A percentile compares a stretch with the other conserved stretches of the same genome.
Evolutionary conservation across 768 basidiomycete species (phyloP).

Genomic region (Leccinum olivaceopallidum): DNA sequence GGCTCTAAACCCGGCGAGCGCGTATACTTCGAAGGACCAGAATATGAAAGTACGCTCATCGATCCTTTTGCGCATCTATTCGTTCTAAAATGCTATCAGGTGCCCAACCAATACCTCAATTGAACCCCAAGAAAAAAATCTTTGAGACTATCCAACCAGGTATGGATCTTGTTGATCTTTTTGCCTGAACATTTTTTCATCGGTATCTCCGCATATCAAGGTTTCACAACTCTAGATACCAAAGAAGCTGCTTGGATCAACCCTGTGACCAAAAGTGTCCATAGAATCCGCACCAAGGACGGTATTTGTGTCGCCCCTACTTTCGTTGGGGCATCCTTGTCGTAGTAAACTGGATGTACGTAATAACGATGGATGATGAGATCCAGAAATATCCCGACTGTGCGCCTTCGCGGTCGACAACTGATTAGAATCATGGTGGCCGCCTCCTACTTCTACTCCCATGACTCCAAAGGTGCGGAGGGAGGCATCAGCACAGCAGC

Average conservation of each 20-base stretch:
- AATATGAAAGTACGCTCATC: constrained; percentile 68
- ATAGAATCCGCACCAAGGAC: constrained; percentile 83
- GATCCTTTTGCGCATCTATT: neutral
- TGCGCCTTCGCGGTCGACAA: too few species aligned
- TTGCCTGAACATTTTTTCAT: constrained; percentile 5
- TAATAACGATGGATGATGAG: neutral
- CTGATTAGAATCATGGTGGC: too few species aligned
- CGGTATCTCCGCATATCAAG: constrained; percentile 34
- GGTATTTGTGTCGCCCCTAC: constrained; percentile 82
- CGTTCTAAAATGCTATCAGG: constrained; percentile 36
- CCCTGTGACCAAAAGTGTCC: constrained; percentile 71
- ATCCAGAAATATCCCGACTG: neutral
- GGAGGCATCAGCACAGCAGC: constrained; percentile 60
- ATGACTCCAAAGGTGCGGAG: constrained; percentile 51
- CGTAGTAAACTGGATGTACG: constrained; percentile 46
- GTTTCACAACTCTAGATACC: constrained; percentile 86
- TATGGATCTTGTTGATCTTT: constrained; percentile 26
- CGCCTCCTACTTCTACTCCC: constrained; percentile 45
- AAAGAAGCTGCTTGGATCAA: constrained; percentile 88
- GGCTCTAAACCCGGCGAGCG: constrained; percentile 89
- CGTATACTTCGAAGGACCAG: constrained; percentile 91
- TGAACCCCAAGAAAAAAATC: constrained; percentile 99
- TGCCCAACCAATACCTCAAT: constrained; percentile 69
- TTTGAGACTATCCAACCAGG: constrained; percentile 97
- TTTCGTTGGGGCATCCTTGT: constrained; percentile 89